Evolutionary conservation across 305 asterid species (phyloP), one percentile per base, ranked within the genome.

Genomic region (Fraxinus velutina): DNA sequence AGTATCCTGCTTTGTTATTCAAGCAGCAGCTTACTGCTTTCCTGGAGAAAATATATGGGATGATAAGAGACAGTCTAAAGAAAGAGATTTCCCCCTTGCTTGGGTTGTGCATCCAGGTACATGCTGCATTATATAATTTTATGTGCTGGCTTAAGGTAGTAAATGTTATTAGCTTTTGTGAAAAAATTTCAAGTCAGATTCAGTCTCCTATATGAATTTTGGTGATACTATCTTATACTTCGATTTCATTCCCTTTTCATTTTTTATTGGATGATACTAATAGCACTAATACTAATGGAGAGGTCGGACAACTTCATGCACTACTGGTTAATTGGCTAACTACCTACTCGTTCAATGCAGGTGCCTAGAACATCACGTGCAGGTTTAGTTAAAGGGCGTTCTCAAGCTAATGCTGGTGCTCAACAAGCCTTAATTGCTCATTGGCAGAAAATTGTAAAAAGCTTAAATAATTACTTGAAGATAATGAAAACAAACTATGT

Each of bases 21-120:
- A 94, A 96, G 91, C 99, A 94, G 89, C 99, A 96, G 93, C 98
- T 96, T 80, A 94, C 99, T 85, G 99, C 99, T 87, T 96, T 90
- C 90, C 93, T 96, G 86, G 98, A 96, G 91, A 96, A 96, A 92
- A 94, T 96, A 84, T 96, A 96, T 88, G 99, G 98, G 78, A 86
- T 94, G 94, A 93, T 94, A 81, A 90, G 98, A 81, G 99, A 96
- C 88, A 96, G 90, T 86, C 86, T 96, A 80, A 96, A 94, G 93
- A 96, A 96, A 88, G 98, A 93, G 85, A 91, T 96, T 81, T 96
- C 98, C 82, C 98, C 98, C 55, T 81, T 93, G 89, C 98, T 96
- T 85, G 99, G 98, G 80, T 88, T 92, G 87, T 96, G 99, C 81
- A 96, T 96, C 87, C 97, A 96, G 98, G 99, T 94, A 90, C 37